Conservation (phyloP, 2,329 filamentous ascomycete genomes). For the Penicillium sclerotiorum region DNA sequence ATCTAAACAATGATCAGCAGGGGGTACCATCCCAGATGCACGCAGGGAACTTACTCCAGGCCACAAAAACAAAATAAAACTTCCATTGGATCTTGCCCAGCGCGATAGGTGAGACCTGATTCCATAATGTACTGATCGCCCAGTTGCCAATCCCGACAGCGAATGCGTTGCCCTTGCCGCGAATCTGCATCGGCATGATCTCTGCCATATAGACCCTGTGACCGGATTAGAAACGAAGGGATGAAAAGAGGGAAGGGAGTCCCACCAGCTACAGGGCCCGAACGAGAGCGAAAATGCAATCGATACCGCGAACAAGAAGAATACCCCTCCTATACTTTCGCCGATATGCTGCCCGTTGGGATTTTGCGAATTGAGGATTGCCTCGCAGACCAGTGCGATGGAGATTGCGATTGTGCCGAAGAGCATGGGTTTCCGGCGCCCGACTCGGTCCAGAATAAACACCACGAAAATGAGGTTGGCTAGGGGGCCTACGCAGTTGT, state of each 20-base stretch:
- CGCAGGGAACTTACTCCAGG: slow-evolving; percentile 44
- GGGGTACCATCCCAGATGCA: background rate
- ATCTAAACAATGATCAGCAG: slow-evolving; percentile 23
- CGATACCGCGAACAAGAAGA: slow-evolving; percentile 67
- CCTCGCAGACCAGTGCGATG: slow-evolving; percentile 62
- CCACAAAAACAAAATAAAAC: slow-evolving; percentile 62
- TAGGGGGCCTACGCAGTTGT: slow-evolving; percentile 59
- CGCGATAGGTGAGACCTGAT: slow-evolving; percentile 60
- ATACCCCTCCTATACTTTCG: slow-evolving; percentile 63
- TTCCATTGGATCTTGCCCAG: slow-evolving; percentile 53
- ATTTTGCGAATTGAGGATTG: slow-evolving; percentile 58
- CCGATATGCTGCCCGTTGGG: slow-evolving; percentile 44
- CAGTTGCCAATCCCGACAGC: slow-evolving; percentile 62
- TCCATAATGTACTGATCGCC: slow-evolving; percentile 62
- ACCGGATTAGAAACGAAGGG: background rate
- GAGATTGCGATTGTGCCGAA: slow-evolving; percentile 59
- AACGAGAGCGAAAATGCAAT: slow-evolving; percentile 63
- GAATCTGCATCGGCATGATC: slow-evolving; percentile 68
- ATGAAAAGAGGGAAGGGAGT: background rate
- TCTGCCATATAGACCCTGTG: slow-evolving; percentile 69
- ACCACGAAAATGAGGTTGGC: slow-evolving; percentile 54
- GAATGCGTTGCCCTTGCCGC: slow-evolving; percentile 61
- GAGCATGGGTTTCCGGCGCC: slow-evolving; percentile 56
- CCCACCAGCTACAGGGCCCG: slow-evolving; percentile 49
- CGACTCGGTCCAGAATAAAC: slow-evolving; percentile 58